Base-by-base conservation (phyloP, 306 rosid genomes). In the Pueraria montana region DNA sequence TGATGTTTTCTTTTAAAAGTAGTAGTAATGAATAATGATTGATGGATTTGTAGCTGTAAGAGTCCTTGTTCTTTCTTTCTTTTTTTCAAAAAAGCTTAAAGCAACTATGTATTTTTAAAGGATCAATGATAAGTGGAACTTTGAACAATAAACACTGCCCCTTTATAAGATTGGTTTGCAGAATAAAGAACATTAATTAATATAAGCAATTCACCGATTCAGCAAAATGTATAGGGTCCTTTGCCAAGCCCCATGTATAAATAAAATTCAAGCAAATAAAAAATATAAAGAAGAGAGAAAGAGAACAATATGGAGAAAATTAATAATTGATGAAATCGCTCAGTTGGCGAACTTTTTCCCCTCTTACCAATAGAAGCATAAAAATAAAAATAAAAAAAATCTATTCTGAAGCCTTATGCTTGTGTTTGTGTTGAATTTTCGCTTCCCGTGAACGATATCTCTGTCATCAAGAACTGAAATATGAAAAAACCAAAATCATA, bases 51-150 rank as follows among this genome's bases (percentile, higher is more conserved):
- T 58, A 21, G 64, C 32, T 21, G 64, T 27, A 62, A 12, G 2
- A 18, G 8, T 13, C 62, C 21, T 64, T 61, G 1, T 24, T 23
- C 13, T 76, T 13, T n/a, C n/a, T n/a, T n/a, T n/a, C n/a, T n/a
- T n/a, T n/a, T 40, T 34, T 10, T 5, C 6, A 32, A 1, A 78
- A 65, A 49, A 38, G 30, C 68, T 67, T 67, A 50, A 79, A 78
- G 45, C 20, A 77, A 61, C 59, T 24, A 4, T 16, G n/a, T 3
- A 32, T 18, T 18, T 30, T 30, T 30, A 78, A 48, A 30, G 34
- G 24, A 49, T 65, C 11, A 12, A 65, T 66, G 20, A 49, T 78
- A 40, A 66, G 38, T 24, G 32, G 27, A 59, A 3, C 10, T 20
- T 61, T 62, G 8, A 66, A n/a, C 26, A 36, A 36, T 36, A 9